A percentile compares a stretch with the other conserved stretches of the same genome.
phyloP scores from a whole-genome alignment of 2,329 filamentous ascomycete species.

The Plectosphaerella sp. region DNA sequence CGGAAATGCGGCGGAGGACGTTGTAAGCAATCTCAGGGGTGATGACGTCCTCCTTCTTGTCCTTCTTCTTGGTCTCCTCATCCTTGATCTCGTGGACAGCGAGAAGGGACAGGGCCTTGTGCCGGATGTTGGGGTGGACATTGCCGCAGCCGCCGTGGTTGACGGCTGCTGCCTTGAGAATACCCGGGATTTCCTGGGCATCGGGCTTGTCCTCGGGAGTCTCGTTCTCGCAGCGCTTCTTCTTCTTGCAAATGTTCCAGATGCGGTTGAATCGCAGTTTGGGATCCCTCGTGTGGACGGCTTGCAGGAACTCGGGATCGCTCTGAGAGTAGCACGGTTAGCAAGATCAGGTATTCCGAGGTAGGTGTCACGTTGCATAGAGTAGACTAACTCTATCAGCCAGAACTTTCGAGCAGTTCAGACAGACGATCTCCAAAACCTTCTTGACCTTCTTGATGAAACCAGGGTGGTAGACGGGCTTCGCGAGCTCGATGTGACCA shows the following conservation, averaged over 20 bases:
- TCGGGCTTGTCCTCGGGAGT: slow-evolving; percentile 65
- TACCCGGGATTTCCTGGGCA: slow-evolving; percentile 58
- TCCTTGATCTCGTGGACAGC: slow-evolving; percentile 71
- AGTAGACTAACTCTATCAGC: slow-evolving; percentile 90
- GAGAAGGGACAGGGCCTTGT: slow-evolving; percentile 78
- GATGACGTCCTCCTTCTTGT: slow-evolving; percentile 73
- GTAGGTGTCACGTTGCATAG: slow-evolving; percentile 50
- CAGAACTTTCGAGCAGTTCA: slow-evolving; percentile 97
- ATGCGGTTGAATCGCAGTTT: slow-evolving; percentile 92
- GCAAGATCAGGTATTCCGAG: slow-evolving; percentile 44
- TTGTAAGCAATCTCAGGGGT: slow-evolving; percentile 80
- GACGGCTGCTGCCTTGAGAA: slow-evolving; percentile 50
- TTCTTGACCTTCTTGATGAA: slow-evolving; percentile 99
- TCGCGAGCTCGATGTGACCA: slow-evolving; percentile 95
- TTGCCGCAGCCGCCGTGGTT: slow-evolving; percentile 94
- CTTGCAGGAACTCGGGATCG: slow-evolving; percentile 78
- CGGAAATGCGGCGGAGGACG: slow-evolving; percentile 80
- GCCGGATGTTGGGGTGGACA: slow-evolving; percentile 79
- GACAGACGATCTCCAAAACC: slow-evolving; percentile 96
- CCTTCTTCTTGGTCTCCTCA: slow-evolving; percentile 64
- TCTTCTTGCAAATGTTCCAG: slow-evolving; percentile 88
- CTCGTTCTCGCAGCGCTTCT: slow-evolving; percentile 79
- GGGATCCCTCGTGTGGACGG: slow-evolving; percentile 80
- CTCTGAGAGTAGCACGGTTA: slow-evolving; percentile 62
- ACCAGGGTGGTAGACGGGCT: slow-evolving; percentile 89